Conservation (phyloP, 805 yeast species). For the Hanseniaspora clermontiae region DNA sequence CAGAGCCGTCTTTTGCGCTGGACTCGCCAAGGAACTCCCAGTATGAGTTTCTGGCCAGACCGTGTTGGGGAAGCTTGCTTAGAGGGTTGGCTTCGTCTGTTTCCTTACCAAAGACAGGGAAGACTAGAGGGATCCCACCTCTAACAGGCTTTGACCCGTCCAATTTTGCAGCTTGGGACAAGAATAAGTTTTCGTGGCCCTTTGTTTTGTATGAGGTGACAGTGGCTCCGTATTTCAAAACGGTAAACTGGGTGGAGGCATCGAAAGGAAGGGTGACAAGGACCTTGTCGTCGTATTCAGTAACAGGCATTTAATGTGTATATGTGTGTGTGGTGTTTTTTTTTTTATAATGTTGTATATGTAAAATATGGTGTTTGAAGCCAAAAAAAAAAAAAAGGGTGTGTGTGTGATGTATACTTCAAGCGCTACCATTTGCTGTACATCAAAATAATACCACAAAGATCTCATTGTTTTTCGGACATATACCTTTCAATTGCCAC, state of each 20-base stretch:
- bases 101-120: conserved; percentile 77
- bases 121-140: conserved; percentile 94
- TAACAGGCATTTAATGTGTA: conserved; percentile 42
- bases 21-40: conserved; percentile 95
- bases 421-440: not conserved
- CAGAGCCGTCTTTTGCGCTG: conserved; percentile 38
- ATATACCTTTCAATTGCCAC: too few relatives aligned
- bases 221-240: conserved; percentile 81
- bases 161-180: conserved; percentile 59
- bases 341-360: too few relatives aligned
- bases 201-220: conserved; percentile 66
- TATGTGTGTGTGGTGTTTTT: not conserved
- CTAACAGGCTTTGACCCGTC: conserved; percentile 92
- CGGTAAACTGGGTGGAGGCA: conserved; percentile 43
- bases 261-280: conserved; percentile 43
- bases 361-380: too few relatives aligned
- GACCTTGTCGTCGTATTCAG: conserved; percentile 53
- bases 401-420: too few relatives aligned
- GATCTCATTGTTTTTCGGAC: not conserved
- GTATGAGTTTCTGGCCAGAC: conserved; percentile 76
- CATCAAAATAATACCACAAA: too few relatives aligned
- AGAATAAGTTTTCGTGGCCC: conserved; percentile 75
- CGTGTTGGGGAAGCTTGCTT: conserved; percentile 78
- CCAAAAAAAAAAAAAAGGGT: too few relatives aligned
- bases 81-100: conserved; percentile 36